phyloP scores from a whole-genome alignment of 2,329 filamentous ascomycete genomes.

The Sphaerulina populicola region DNA sequence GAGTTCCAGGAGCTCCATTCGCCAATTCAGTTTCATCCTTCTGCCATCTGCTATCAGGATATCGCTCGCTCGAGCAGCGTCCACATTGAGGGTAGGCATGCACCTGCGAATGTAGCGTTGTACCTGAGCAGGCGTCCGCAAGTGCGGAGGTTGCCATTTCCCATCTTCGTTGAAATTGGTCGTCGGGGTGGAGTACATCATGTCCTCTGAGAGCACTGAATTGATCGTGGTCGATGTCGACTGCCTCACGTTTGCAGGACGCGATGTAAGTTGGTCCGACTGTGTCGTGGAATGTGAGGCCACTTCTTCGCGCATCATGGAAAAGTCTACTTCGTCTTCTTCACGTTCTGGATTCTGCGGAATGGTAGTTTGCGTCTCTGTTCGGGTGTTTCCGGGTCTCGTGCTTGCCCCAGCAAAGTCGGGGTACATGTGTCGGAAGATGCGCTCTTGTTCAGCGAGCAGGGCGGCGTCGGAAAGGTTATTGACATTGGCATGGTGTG shows the following conservation, averaged over 20 bases:
- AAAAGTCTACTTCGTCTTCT: conserved; percentile 33
- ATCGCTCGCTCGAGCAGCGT: conserved; percentile 40
- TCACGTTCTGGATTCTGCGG: conserved; percentile 23
- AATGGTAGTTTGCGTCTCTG: conserved; percentile 8
- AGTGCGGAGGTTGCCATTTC: conserved; percentile 33
- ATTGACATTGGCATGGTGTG: conserved; percentile 28
- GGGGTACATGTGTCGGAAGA: conserved; percentile 42
- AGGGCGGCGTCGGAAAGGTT: conserved; percentile 31
- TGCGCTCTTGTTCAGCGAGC: conserved; percentile 43
- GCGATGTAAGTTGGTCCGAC: conserved; percentile 5
- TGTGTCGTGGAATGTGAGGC: conserved; percentile 1
- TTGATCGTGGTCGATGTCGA: conserved; percentile 24
- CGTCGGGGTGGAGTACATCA: conserved; percentile 29
- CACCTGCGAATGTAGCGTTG: conserved; percentile 43
- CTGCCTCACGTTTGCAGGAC: conserved; percentile 22
- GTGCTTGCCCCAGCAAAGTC: conserved; percentile 29
- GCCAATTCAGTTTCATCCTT: conserved; percentile 40
- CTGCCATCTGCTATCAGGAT: conserved; percentile 38
- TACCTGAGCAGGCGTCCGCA: conserved; percentile 32
- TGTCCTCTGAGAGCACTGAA: conserved; percentile 26
- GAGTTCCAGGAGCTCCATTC: conserved; percentile 36
- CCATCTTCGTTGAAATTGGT: conserved; percentile 28
- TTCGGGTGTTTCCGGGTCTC: conserved; percentile 7
- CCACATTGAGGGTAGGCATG: conserved; percentile 39
- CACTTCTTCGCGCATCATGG: conserved; percentile 30